phyloP scores from a whole-genome alignment of 345 rosid genomes.

The Mangifera indica region DNA sequence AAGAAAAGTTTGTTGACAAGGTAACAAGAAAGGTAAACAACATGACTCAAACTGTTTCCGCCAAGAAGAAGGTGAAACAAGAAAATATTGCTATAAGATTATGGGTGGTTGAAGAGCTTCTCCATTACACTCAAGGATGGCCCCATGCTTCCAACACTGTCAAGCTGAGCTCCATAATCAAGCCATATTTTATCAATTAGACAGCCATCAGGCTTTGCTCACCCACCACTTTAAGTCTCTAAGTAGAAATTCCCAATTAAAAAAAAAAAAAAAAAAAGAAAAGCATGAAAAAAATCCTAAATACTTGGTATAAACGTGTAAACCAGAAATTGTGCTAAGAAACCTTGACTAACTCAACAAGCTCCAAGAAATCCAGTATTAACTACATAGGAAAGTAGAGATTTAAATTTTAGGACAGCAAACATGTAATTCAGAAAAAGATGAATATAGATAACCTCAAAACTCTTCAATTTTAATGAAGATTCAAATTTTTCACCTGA shows the following conservation, averaged over 20 bases:
- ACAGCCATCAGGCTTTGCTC: not conserved
- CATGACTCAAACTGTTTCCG: not conserved
- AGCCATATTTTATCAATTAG: not conserved
- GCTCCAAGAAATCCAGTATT: not conserved
- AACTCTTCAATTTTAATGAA: not conserved
- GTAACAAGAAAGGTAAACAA: not conserved
- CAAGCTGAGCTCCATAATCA: not conserved
- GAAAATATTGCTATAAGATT: not conserved
- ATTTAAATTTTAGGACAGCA: not conserved
- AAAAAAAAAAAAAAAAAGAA: not conserved
- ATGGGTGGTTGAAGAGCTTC: too few relatives aligned
- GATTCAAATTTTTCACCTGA: conserved; percentile 46
- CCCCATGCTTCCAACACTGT: not conserved
- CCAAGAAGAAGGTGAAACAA: not conserved
- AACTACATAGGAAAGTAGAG: not conserved
- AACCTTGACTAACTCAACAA: not conserved
- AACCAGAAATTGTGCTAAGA: not conserved
- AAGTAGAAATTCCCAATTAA: not conserved
- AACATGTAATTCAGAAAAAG: not conserved
- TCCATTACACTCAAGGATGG: not conserved
- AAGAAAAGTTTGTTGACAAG: not conserved
- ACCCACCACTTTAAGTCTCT: not conserved
- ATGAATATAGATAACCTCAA: too few relatives aligned
- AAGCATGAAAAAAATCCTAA: not conserved
- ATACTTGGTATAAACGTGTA: not conserved